These are phyloP conservation scores for Cutaneotrichosporon arboriforme DNA, from an alignment of 1,284 basidiomycete species.

Conservation along the genomic window DNA sequence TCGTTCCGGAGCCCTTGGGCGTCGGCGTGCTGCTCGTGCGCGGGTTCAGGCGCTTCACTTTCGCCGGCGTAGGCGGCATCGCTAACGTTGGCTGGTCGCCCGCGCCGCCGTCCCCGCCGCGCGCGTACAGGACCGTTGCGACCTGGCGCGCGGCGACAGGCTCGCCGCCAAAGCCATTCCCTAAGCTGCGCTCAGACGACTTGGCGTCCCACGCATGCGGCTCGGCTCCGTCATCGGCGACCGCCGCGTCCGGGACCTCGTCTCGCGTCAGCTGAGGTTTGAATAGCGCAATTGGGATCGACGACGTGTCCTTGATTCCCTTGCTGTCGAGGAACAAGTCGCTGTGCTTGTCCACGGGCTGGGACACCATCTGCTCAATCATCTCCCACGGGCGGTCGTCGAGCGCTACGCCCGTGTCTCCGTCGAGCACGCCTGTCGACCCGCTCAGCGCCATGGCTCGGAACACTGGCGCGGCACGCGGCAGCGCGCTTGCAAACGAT, in stretches of 20 bases:
- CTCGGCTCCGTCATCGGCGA: not conserved
- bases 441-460: constrained; percentile 29
- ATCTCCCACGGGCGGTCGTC: constrained; percentile 47
- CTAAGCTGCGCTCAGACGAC: constrained; percentile 37
- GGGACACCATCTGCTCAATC: constrained; percentile 35
- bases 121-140: constrained; percentile 26
- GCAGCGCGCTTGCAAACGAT: constrained; percentile 24
- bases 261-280: constrained; percentile 36
- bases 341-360: constrained; percentile 16
- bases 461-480: constrained; percentile 21
- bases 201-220: constrained; percentile 23
- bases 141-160: constrained; percentile 26
- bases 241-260: constrained; percentile 18
- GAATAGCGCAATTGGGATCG: constrained; percentile 38
- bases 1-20: constrained; percentile 20
- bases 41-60: constrained; percentile 4
- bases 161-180: constrained; percentile 40
- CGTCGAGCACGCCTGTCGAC: constrained; percentile 13
- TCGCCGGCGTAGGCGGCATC: constrained; percentile 9
- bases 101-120: constrained; percentile 4
- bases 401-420: constrained; percentile 19
- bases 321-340: constrained; percentile 30
- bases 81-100: constrained; percentile 10
- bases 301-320: constrained; percentile 32
- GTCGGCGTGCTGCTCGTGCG: constrained; percentile 5